Conservation (phyloP, 805 yeast genomes). For the Ogataea parapolymorpha region DNA sequence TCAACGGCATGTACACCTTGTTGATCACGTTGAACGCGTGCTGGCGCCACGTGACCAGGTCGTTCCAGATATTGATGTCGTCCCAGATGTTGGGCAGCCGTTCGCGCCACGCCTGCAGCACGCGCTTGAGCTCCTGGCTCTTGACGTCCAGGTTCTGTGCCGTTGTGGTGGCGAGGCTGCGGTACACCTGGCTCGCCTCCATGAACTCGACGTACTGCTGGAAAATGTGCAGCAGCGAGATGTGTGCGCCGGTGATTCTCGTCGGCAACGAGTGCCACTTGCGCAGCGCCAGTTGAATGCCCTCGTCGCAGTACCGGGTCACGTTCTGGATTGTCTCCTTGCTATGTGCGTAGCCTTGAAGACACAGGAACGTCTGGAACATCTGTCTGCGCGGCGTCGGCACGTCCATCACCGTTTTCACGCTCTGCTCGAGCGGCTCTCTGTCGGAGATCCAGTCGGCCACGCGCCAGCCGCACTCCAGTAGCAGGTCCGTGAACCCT, state of each 20-base stretch:
- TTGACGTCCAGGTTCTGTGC: conserved; percentile 90
- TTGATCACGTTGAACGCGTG: conserved; percentile 96
- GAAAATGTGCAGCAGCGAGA: conserved; percentile 86
- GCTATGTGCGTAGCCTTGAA: conserved; percentile 92
- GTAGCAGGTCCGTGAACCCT: conserved; percentile 87
- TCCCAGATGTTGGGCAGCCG: conserved; percentile 96
- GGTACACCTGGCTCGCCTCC: conserved; percentile 94
- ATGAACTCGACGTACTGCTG: conserved; percentile 96
- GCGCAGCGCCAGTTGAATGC: conserved; percentile 85
- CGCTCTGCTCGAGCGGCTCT: conserved; percentile 91
- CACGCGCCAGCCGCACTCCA: conserved; percentile 99
- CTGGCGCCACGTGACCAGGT: conserved; percentile 96
- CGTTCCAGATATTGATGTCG: conserved; percentile 97
- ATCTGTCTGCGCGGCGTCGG: conserved; percentile 97
- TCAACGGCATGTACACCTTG: conserved; percentile 88
- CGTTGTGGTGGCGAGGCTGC: conserved; percentile 82
- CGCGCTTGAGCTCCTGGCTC: conserved; percentile 91
- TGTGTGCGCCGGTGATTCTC: conserved; percentile 72
- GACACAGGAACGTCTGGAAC: conserved; percentile 87
- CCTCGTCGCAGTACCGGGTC: conserved; percentile 88
- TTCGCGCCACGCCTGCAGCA: conserved; percentile 96
- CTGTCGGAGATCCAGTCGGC: conserved; percentile 97
- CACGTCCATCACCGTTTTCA: conserved; percentile 95
- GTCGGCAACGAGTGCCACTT: conserved; percentile 93
- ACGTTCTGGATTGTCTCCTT: conserved; percentile 82